These are phyloP conservation scores for Leptographium radiaticola DNA, from an alignment of 2,329 filamentous ascomycete genomes.

Conservation along the genomic window DNA sequence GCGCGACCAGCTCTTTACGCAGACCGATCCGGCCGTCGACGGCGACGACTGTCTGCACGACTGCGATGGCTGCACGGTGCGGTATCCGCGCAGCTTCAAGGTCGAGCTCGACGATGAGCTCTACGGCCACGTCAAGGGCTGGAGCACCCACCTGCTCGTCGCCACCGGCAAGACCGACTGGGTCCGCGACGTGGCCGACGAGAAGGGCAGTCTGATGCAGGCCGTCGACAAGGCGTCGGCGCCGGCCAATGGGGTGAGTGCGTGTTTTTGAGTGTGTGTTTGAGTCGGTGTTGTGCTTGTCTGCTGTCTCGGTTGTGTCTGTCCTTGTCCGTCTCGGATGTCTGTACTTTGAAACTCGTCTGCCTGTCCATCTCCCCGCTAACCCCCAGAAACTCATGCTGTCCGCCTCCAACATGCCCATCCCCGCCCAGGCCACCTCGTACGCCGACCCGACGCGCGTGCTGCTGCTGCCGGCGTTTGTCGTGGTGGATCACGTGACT, in stretches of 20 bases:
- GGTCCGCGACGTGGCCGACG: slow-evolving; percentile 78
- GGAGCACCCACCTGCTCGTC: slow-evolving; percentile 80
- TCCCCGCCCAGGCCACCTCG: slow-evolving; percentile 51
- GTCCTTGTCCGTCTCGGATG: too few relatives aligned
- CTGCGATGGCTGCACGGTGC: slow-evolving; percentile 67
- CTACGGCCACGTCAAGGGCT: slow-evolving; percentile 76
- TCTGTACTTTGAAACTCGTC: too few relatives aligned
- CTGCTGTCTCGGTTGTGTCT: too few relatives aligned
- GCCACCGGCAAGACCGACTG: slow-evolving; percentile 95
- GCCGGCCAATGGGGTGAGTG: slow-evolving; percentile 54
- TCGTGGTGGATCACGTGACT: slow-evolving; percentile 69
- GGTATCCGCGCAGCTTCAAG: slow-evolving; percentile 59
- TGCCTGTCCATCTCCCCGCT: neutral
- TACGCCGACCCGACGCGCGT: slow-evolving; percentile 63
- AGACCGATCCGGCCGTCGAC: slow-evolving; percentile 62
- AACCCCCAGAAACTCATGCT: slow-evolving; percentile 64
- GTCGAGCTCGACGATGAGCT: slow-evolving; percentile 67
- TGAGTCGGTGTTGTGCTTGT: neutral
- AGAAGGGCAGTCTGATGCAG: slow-evolving; percentile 76
- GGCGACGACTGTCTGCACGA: slow-evolving; percentile 84
- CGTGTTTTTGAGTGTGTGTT: neutral
- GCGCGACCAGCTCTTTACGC: slow-evolving; percentile 50
- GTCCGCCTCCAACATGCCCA: slow-evolving; percentile 81
- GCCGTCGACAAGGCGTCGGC: slow-evolving; percentile 47
- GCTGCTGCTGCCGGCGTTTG: slow-evolving; percentile 75